Evolutionary conservation across 177 flowering plant species (phyloP), one percentile per base, ranked within the genome.

Genomic region (Vitis hybrid): DNA sequence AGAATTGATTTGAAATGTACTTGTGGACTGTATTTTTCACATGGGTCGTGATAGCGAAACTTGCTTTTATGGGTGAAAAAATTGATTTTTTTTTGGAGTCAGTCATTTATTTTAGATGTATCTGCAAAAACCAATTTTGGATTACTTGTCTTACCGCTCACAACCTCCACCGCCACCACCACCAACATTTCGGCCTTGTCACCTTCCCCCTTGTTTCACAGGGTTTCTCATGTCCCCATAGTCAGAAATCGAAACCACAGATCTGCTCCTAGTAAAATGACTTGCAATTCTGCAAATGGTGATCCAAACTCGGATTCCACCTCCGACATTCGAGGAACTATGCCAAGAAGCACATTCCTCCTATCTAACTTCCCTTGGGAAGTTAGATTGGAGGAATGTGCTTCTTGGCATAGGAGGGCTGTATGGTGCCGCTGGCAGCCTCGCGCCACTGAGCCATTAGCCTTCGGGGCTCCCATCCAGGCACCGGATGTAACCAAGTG

Each of bases 391-490:
- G 60, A 79, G 89, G 66, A 72, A 80, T 60, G 59, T 86, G 30
- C 86, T 84, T 3, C 12, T 85, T 54, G 85, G 87, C 3, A 73
- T 85, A 6, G 89, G 86, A 50, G 87, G 87, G 8, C 74, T 83
- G 0, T 83, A 78, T 52, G 84, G 85, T 2, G 77, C 66, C 6
- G 21, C 82, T 13, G 72, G 64, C 9, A 1, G 45, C 71, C 72
- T n/a, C 26, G 13, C 18, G 1, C 19, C 11, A 9, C 30, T 11
- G 65, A 66, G n/a, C 76, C 76, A 9, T 60, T 70, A 14, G 83
- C 85, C 39, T 50, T 75, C 0, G 82, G 84, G 0, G 80, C 70
- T n/a, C 85, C 86, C 0, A 13, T 80, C 1, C 4, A 61, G 2
- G 66, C 85, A 6, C 90, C 88, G 9, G 81, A 84, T 45, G 4